These are phyloP conservation scores for Dioscorea alata DNA, from an alignment of 106 monocot genomes.

Conservation along the genomic window DNA sequence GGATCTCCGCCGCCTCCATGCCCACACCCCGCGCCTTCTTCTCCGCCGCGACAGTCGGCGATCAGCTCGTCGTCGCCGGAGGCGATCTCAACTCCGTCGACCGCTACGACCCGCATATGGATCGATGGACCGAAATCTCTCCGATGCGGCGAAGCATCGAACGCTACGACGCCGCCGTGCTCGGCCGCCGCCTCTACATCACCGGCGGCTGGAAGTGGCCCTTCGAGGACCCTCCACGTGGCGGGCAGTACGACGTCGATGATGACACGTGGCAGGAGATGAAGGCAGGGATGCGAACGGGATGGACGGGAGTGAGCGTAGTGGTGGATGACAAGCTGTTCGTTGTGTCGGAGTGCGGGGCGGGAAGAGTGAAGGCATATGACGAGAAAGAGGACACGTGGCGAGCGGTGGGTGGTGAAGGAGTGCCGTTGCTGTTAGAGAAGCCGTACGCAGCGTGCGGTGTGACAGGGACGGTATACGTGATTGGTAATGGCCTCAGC, in stretches of 20 bases:
- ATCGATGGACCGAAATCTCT: slow-evolving; percentile 29
- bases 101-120: slow-evolving; percentile 37
- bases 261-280: slow-evolving; percentile 57
- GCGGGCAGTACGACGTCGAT: slow-evolving; percentile 41
- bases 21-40: slow-evolving; percentile 38
- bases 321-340: slow-evolving; percentile 32
- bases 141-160: slow-evolving; percentile 23
- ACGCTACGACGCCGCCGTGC: slow-evolving; percentile 58
- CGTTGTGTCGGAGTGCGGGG: slow-evolving; percentile 61
- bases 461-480: slow-evolving; percentile 32
- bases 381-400: slow-evolving; percentile 39
- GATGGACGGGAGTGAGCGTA: slow-evolving; percentile 67
- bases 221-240: slow-evolving; percentile 46
- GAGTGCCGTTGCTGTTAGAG: slow-evolving; percentile 38
- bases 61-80: slow-evolving; percentile 34
- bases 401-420: slow-evolving; percentile 35
- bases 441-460: slow-evolving; percentile 47
- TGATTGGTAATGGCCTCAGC: slow-evolving; percentile 39
- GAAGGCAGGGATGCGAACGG: slow-evolving; percentile 56
- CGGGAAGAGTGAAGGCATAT: slow-evolving; percentile 48
- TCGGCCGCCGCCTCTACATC: slow-evolving; percentile 44
- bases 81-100: slow-evolving; percentile 21
- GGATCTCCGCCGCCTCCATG: slow-evolving; percentile 32
- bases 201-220: slow-evolving; percentile 86
- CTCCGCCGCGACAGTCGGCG: slow-evolving; percentile 26